Evolutionary conservation across 1,284 basidiomycete species (phyloP), one percentile per base, ranked within the genome.

Genomic region (Papiliotrema flavescens): DNA sequence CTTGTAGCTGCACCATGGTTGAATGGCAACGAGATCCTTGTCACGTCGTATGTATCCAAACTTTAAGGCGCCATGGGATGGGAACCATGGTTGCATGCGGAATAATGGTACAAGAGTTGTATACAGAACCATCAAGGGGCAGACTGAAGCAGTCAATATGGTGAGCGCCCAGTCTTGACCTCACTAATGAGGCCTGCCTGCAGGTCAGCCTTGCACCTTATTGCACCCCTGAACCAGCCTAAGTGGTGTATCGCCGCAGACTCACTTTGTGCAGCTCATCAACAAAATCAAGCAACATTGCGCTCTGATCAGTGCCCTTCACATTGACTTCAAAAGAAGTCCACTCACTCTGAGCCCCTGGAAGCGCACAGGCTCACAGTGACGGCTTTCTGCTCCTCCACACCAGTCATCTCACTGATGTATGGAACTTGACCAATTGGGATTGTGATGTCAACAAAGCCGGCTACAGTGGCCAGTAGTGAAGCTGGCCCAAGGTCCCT

Each of bases 351-450:
- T 59, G 78, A 79, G n/a, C 70, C 70, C 41, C 71, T 73, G 14
- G 71, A 66, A 14, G 77, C 71, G 14, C 78, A 62, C 51, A 80
- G 70, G 53, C 71, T 75, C 49, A 79, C 59, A 0, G 76, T 75
- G 8, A 80, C 76, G 0, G 78, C 74, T 11, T 78, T 65, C 53
- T 70, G 69, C 63, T 80, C 79, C 22, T 61, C 65, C 23, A 66
- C 61, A 17, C 69, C 65, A 0, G 72, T 74, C 55, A 79, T 74
- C 2, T 65, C 71, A 19, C 75, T 77, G 50, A 70, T 66, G 65
- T 68, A 79, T 8, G 76, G 57, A 1, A 73, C 64, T 55, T 80
- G 76, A 22, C 78, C 79, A 39, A 80, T 61, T 5, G 79, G 78
- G 23, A 79, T 67, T n/a, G n/a, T n/a, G n/a, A n/a, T n/a, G n/a